phyloP scores from a whole-genome alignment of 345 rosid species.

The Luvunga scandens region DNA sequence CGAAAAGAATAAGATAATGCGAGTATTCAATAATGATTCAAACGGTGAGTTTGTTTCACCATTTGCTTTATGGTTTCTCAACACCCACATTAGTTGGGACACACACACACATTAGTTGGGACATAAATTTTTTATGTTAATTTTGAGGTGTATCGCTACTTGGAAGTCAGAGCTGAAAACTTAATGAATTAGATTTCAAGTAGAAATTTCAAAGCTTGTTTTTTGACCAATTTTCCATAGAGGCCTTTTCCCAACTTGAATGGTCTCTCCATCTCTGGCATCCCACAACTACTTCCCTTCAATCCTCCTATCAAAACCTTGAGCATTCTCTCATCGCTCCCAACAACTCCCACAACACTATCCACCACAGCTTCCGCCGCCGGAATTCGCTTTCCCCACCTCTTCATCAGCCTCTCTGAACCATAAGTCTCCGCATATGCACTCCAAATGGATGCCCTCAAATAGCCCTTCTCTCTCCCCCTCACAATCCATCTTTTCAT shows the following conservation, averaged over 20 bases:
- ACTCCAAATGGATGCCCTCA: conserved; percentile 84
- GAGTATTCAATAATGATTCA: too few relatives aligned
- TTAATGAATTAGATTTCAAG: conserved; percentile 32
- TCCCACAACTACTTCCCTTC: conserved; percentile 38
- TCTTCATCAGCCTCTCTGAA: conserved; percentile 52
- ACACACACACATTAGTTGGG: too few relatives aligned
- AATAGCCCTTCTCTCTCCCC: conserved; percentile 67
- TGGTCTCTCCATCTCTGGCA: conserved; percentile 49
- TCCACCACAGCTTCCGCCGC: conserved; percentile 45
- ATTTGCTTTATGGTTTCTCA: too few relatives aligned
- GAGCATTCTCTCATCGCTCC: conserved; percentile 67
- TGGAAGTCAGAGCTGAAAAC: too few relatives aligned
- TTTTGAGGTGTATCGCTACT: too few relatives aligned
- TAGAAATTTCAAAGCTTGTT: conserved; percentile 62
- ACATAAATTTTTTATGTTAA: too few relatives aligned
- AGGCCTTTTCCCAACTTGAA: conserved; percentile 59
- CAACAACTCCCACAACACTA: conserved; percentile 50
- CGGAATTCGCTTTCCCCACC: conserved; percentile 75
- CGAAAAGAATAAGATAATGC: background rate
- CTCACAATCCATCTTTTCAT: conserved; percentile 68
- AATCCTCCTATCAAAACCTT: conserved; percentile 43
- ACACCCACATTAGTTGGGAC: too few relatives aligned
- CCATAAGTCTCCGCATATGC: conserved; percentile 52
- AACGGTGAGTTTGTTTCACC: too few relatives aligned
- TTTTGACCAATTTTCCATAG: conserved; percentile 71